phyloP scores from a whole-genome alignment of 116 monocot species.

The Dioscorea cayenensis region DNA sequence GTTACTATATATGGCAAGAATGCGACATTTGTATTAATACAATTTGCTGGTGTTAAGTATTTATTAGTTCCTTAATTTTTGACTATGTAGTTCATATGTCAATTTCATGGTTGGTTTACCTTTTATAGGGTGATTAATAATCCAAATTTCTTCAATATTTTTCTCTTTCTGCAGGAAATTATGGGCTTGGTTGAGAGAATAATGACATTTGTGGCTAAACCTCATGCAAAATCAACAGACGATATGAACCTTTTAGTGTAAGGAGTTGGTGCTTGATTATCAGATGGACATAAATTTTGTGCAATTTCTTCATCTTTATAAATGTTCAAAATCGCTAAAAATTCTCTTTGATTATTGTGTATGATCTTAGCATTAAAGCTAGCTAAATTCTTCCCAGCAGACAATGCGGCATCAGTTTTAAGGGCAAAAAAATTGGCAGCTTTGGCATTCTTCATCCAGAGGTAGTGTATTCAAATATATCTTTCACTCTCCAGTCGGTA shows the following conservation, averaged over 20 bases:
- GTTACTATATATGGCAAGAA: no score
- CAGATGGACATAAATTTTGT: not conserved
- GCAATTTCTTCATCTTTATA: not conserved
- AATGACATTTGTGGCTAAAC: slow-evolving; percentile 34
- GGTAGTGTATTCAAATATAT: slow-evolving; percentile 23
- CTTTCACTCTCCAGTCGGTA: not conserved
- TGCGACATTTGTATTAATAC: no score
- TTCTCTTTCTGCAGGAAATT: slow-evolving; percentile 41
- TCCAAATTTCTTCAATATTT: not conserved
- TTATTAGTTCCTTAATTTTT: no score
- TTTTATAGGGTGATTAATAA: not conserved
- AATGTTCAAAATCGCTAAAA: not conserved
- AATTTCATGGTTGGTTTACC: no score
- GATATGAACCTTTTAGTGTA: slow-evolving; percentile 35
- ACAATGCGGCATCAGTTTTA: slow-evolving; percentile 37
- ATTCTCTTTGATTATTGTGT: slow-evolving; percentile 9
- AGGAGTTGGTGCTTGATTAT: slow-evolving; percentile 11
- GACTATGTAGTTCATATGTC: no score
- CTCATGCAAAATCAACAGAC: slow-evolving; percentile 10
- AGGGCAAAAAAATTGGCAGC: slow-evolving; percentile 35
- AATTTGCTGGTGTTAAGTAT: no score
- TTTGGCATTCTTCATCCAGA: slow-evolving; percentile 68
- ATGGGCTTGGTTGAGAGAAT: slow-evolving; percentile 53
- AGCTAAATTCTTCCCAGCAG: slow-evolving; percentile 46
- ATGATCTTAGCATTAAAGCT: slow-evolving; percentile 23